These are phyloP conservation scores for Paraphaeosphaeria minitans DNA, from an alignment of 2,329 filamentous ascomycete genomes.

Conservation along the genomic window DNA sequence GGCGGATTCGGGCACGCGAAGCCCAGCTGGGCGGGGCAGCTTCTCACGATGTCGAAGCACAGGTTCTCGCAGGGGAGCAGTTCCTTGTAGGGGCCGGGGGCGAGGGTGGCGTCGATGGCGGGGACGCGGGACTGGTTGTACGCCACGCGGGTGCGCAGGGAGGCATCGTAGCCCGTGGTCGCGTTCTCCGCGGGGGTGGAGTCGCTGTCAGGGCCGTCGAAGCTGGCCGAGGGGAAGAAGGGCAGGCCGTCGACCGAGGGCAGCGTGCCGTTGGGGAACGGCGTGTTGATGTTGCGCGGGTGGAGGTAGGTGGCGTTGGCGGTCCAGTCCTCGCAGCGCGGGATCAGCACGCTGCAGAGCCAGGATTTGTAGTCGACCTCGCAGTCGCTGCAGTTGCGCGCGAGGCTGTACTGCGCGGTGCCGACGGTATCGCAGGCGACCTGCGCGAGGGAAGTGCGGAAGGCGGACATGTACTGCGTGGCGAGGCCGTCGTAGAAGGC, in stretches of 20 bases:
- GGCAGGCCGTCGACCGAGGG: slow-evolving; percentile 2
- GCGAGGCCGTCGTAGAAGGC: slow-evolving; percentile 81
- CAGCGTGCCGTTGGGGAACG: slow-evolving; percentile 71
- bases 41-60: slow-evolving; percentile 84
- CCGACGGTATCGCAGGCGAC: slow-evolving; percentile 79
- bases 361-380: slow-evolving; percentile 83
- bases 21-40: slow-evolving; percentile 75
- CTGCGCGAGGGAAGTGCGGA: slow-evolving; percentile 80
- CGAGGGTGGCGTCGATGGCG: slow-evolving; percentile 71
- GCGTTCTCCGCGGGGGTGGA: slow-evolving; percentile 15
- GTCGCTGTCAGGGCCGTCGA: too few relatives aligned
- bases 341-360: slow-evolving; percentile 92
- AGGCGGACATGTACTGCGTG: slow-evolving; percentile 71
- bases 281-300: slow-evolving; percentile 70
- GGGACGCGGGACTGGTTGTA: slow-evolving; percentile 69
- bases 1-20: slow-evolving; percentile 71
- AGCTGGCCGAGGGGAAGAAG: too few relatives aligned
- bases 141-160: slow-evolving; percentile 39
- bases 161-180: slow-evolving; percentile 30
- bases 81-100: slow-evolving; percentile 92
- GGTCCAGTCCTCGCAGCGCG: slow-evolving; percentile 85
- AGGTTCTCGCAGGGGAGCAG: slow-evolving; percentile 85
- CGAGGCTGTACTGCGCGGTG: slow-evolving; percentile 80
- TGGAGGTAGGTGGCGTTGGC: slow-evolving; percentile 59
- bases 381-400: slow-evolving; percentile 76